A percentile compares a stretch with the other conserved stretches of the same genome.
phyloP scores from a whole-genome alignment of 495 filamentous ascomycete genomes.

The Trichocladium antarcticum region DNA sequence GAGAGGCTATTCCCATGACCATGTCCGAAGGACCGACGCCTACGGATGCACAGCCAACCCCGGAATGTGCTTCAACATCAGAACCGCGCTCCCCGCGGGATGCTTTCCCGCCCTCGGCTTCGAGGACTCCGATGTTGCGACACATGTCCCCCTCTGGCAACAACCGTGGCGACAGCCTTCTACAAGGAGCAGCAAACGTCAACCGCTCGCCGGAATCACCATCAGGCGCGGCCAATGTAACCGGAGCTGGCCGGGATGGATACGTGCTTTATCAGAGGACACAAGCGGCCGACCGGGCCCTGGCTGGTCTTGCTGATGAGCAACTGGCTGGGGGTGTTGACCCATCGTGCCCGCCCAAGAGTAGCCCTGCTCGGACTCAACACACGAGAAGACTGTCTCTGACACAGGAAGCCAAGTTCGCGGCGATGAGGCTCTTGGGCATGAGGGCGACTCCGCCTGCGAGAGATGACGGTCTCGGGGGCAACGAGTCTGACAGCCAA shows the following conservation, averaged over 20 bases:
- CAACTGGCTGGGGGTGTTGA: slow-evolving; percentile 11
- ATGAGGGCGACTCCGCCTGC: slow-evolving; percentile 6
- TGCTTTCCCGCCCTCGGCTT: slow-evolving; percentile 25
- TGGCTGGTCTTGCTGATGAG: slow-evolving; percentile 21
- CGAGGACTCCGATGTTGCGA: slow-evolving; percentile 26
- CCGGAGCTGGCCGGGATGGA: slow-evolving; percentile 11
- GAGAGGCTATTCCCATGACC: slow-evolving; percentile 5
- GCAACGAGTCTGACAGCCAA: slow-evolving; percentile 2
- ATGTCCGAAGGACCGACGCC: slow-evolving; percentile 6
- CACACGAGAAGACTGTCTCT: slow-evolving; percentile 20
- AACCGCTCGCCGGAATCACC: slow-evolving; percentile 15
- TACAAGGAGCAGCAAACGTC: slow-evolving; percentile 11
- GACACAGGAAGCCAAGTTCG: slow-evolving; percentile 20
- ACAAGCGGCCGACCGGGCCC: slow-evolving; percentile 18
- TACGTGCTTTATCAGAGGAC: slow-evolving; percentile 20
- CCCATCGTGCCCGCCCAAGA: slow-evolving; percentile 14
- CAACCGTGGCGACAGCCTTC: slow-evolving; percentile 15
- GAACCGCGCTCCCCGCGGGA: slow-evolving; percentile 13
- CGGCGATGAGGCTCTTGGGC: slow-evolving; percentile 23
- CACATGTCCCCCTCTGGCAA: slow-evolving; percentile 15
- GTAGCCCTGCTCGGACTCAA: slow-evolving; percentile 14
- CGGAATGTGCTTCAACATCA: background rate
- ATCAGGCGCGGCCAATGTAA: background rate
- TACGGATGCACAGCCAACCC: background rate
- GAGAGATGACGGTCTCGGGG: slow-evolving; percentile 1